These are phyloP conservation scores for Lentinula guzmanii DNA, from an alignment of 768 basidiomycete genomes.

Conservation along the genomic window DNA sequence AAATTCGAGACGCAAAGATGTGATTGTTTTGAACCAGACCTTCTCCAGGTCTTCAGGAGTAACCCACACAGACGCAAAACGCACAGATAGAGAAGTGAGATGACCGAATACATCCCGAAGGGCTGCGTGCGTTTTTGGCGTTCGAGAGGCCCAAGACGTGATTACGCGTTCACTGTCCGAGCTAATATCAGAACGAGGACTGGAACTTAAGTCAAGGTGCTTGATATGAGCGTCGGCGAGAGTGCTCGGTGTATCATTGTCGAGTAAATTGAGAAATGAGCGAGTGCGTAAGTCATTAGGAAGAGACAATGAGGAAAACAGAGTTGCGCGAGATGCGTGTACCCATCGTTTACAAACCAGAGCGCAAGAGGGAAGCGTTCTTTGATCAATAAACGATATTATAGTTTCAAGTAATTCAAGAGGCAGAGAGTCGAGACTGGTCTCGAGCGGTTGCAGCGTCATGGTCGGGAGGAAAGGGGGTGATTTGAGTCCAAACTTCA, in stretches of 20 bases:
- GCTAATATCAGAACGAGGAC: not conserved
- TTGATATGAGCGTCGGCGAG: not conserved
- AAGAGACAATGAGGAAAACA: not conserved
- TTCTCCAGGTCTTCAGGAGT: not conserved
- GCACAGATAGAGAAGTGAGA: not conserved
- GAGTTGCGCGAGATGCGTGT: not conserved
- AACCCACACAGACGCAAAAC: slow-evolving; percentile 1
- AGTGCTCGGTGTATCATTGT: not conserved
- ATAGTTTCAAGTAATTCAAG: slow-evolving; percentile 4
- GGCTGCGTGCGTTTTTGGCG: not conserved
- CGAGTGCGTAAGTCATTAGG: slow-evolving; percentile 1
- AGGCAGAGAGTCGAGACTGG: slow-evolving; percentile 5
- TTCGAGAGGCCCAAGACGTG: slow-evolving; percentile 1
- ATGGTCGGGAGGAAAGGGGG: not conserved
- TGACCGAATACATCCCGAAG: slow-evolving; percentile 1
- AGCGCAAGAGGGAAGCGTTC: not conserved
- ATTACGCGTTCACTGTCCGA: slow-evolving; percentile 3
- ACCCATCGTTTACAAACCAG: slow-evolving; percentile 2
- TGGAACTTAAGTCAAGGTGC: slow-evolving; percentile 1
- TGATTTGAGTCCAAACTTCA: not conserved
- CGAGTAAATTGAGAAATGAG: slow-evolving; percentile 3
- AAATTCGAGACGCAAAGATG: not conserved
- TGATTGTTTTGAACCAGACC: not conserved
- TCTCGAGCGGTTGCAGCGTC: not conserved
- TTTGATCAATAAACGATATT: not conserved